Base-by-base conservation (phyloP, 805 yeast species). In the Metschnikowia picachoensis region DNA sequence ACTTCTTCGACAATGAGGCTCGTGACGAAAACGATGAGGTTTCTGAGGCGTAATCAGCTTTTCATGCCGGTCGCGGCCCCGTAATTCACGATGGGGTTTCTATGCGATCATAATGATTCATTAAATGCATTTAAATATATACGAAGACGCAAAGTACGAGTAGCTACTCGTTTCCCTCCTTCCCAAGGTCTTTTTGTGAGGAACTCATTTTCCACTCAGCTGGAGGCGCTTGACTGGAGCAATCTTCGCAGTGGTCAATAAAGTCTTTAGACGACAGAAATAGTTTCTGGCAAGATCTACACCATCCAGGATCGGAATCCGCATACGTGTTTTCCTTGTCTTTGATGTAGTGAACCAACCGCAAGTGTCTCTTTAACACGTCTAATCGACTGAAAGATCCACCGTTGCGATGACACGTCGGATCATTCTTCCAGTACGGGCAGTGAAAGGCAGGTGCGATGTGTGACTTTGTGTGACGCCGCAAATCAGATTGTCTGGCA, bases 381-480 rank as follows among this genome's bases (percentile, higher is more conserved):
- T 86, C 94, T 49, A 84, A 65, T 37, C 94, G 70, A 56, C 80
- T 81, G 65, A 86, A 86, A 0, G 87, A 78, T 13, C 92, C 91
- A 16, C 85, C 87, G 52, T 83, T 84, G 45, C 85, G 72, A 61
- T 85, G 94, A 60, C 91, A 85, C 7, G 85, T 77, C 4, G 83
- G 80, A 53, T 82, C 86, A 25, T 74, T 69, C 44, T 73, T 72
- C 86, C 87, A 84, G 64, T 74, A 85, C 3, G 92, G 92, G 59
- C 92, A 85, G 51, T 78, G 83, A 57, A 80, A 80, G 48, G 73
- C 74, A 3, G 91, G 91, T 41, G 77, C 73, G 36, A 74, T 72
- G 58, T 85, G 92, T 3, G 87, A 81, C 51, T 83, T 75, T 15
- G 75, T 52, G 58, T 85, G 92, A 43, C 92, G 72, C 36, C 85